Percentiles rank a stretch among this genome's conserved stretches.
These are phyloP conservation scores for Acidomyces sp. DNA, from an alignment of 495 filamentous ascomycete genomes.

Conservation along the genomic window DNA sequence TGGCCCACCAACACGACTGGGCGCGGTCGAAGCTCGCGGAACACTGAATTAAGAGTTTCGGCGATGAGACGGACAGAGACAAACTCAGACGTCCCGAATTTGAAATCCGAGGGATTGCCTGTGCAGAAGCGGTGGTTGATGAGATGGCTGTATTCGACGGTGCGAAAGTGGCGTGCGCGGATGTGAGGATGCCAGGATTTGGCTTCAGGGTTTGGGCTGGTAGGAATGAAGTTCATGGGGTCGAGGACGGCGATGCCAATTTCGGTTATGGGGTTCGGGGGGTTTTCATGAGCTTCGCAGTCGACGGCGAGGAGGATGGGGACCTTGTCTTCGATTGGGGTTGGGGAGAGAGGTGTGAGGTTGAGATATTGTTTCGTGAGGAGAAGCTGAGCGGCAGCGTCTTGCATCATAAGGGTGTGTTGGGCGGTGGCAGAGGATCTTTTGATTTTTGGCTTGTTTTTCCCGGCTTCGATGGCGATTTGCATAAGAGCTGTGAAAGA, in stretches of 20 bases:
- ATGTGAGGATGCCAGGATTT: conserved; percentile 52
- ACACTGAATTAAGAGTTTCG: too few species aligned
- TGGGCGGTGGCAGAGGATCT: conserved; percentile 31
- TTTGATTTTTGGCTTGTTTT: conserved; percentile 34
- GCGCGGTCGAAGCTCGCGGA: too few species aligned
- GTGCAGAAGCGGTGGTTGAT: conserved; percentile 50
- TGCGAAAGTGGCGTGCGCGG: conserved; percentile 58
- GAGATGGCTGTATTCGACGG: conserved; percentile 51
- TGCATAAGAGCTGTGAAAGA: conserved; percentile 40
- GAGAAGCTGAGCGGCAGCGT: conserved; percentile 40
- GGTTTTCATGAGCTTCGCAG: conserved; percentile 63
- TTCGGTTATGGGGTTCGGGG: conserved; percentile 56
- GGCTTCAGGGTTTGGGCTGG: conserved; percentile 47
- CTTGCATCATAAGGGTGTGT: conserved; percentile 34
- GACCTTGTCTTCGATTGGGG: conserved; percentile 29
- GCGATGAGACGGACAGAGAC: conserved; percentile 29
- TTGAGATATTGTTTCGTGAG: conserved; percentile 58
- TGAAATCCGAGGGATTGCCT: conserved; percentile 61
- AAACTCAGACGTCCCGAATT: conserved; percentile 47
- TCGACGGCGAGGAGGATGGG: conserved; percentile 71
- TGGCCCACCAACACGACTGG: conserved; percentile 79
- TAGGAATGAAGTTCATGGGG: conserved; percentile 39
- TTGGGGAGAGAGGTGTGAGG: conserved; percentile 31
- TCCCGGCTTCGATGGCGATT: conserved; percentile 30
- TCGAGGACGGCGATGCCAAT: conserved; percentile 78